These are phyloP conservation scores for Metschnikowia orientalis DNA, from an alignment of 805 yeast species.

Conservation along the genomic window DNA sequence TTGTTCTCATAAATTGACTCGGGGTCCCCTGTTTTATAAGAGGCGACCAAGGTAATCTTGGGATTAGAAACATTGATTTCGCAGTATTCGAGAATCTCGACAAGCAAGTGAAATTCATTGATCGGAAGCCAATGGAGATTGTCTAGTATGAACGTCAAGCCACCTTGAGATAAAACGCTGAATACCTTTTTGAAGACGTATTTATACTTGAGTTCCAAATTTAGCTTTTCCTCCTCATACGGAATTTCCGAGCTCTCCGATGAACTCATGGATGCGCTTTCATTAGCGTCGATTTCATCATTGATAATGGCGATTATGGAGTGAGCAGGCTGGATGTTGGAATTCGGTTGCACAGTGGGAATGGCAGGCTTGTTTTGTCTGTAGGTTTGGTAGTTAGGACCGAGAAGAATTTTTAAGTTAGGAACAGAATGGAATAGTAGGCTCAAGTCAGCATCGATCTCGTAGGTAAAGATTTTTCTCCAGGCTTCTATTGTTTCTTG, in stretches of 20 bases:
- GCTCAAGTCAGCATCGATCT: constrained; percentile 39
- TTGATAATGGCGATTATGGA: constrained; percentile 1
- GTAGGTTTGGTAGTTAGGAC: constrained; percentile 32
- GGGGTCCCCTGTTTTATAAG: constrained; percentile 2
- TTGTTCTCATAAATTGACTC: constrained; percentile 2
- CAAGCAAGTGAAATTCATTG: constrained; percentile 26
- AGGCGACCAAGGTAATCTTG: constrained; percentile 5
- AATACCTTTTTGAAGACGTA: constrained; percentile 40
- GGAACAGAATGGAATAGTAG: constrained; percentile 42
- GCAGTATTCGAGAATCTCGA: constrained; percentile 24
- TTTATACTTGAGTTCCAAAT: constrained; percentile 37
- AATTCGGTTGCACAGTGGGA: background rate
- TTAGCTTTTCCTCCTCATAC: constrained; percentile 20
- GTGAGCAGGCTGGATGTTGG: constrained; percentile 4
- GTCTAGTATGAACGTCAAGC: constrained; percentile 43
- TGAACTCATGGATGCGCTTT: constrained; percentile 2
- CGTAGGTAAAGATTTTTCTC: constrained; percentile 36
- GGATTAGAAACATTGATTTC: constrained; percentile 4
- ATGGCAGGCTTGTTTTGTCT: background rate
- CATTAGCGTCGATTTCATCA: constrained; percentile 9
- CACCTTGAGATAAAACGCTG: constrained; percentile 37
- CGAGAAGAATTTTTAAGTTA: constrained; percentile 40
- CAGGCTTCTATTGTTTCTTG: constrained; percentile 33
- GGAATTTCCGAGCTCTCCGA: constrained; percentile 1
- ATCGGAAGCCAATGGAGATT: constrained; percentile 43